Percentiles rank a stretch among this genome's conserved stretches.
phyloP scores from a whole-genome alignment of 345 rosid species.

The Microthlaspi erraticum region DNA sequence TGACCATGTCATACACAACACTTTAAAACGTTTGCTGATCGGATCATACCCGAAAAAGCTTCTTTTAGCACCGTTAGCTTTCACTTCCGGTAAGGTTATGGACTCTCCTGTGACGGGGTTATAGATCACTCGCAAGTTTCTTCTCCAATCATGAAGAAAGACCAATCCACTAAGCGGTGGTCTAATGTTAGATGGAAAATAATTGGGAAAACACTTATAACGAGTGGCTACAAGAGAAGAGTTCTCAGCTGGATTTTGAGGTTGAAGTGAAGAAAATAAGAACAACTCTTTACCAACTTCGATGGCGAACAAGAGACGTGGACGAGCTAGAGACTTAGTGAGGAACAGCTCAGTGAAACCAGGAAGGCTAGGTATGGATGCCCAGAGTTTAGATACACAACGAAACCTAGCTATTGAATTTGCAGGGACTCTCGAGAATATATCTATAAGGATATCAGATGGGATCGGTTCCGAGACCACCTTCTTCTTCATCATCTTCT shows the following conservation, averaged over 20 bases:
- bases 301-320: not conserved
- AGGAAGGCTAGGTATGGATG: not conserved
- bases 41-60: conserved; percentile 3
- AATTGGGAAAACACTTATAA: not conserved
- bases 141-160: not conserved
- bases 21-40: not conserved
- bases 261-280: not conserved
- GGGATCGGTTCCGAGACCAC: not conserved
- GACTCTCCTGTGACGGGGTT: not conserved
- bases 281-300: not conserved
- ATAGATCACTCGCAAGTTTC: not conserved
- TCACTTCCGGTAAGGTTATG: conserved; percentile 11
- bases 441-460: not conserved
- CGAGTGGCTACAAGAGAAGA: conserved; percentile 19
- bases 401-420: conserved; percentile 19
- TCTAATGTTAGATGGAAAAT: not conserved
- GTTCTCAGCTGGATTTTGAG: too few species aligned
- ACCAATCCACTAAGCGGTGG: not conserved
- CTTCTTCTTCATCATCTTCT: too few species aligned
- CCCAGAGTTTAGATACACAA: conserved; percentile 1
- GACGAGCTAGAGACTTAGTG: not conserved
- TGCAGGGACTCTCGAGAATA: not conserved
- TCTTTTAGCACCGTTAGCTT: not conserved
- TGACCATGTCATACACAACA: conserved; percentile 10
- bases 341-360: not conserved